These are phyloP conservation scores for Lactifluus piperatus DNA, from an alignment of 768 basidiomycete genomes.

Conservation along the genomic window DNA sequence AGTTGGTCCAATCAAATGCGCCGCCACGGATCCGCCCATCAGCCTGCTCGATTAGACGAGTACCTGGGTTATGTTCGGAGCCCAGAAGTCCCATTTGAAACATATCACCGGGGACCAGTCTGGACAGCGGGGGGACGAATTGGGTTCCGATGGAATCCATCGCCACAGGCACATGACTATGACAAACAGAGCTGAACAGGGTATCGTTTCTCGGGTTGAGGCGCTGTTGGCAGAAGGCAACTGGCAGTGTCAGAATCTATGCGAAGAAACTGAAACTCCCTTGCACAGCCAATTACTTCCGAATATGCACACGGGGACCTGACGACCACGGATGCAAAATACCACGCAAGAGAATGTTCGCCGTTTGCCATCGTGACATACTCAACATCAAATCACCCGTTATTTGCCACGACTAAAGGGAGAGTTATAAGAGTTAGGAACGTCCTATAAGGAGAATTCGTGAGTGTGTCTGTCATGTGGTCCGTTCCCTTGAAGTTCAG, in stretches of 20 bases:
- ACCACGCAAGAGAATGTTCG: slow-evolving; percentile 45
- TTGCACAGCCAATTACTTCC: slow-evolving; percentile 22
- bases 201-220: slow-evolving; percentile 8
- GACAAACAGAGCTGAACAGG: not conserved
- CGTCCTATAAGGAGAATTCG: not conserved
- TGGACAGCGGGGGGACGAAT: not conserved
- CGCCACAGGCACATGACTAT: slow-evolving; percentile 15
- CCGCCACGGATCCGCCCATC: not conserved
- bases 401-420: not conserved
- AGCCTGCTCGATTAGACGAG: not conserved
- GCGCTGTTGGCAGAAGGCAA: slow-evolving; percentile 18
- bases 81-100: not conserved
- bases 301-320: slow-evolving; percentile 26
- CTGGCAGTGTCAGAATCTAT: slow-evolving; percentile 25
- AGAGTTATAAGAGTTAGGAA: not conserved
- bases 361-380: slow-evolving; percentile 38
- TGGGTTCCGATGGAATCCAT: not conserved
- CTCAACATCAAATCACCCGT: slow-evolving; percentile 20
- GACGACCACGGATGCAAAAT: slow-evolving; percentile 35
- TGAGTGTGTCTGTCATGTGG: slow-evolving; percentile 34
- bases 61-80: not conserved
- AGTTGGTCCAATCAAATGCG: not conserved
- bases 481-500: slow-evolving; percentile 46
- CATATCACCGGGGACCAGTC: slow-evolving; percentile 10
- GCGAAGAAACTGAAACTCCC: slow-evolving; percentile 26